These are phyloP conservation scores for Sistotremastrum niveocremeum DNA, from an alignment of 768 basidiomycete species.

Conservation along the genomic window DNA sequence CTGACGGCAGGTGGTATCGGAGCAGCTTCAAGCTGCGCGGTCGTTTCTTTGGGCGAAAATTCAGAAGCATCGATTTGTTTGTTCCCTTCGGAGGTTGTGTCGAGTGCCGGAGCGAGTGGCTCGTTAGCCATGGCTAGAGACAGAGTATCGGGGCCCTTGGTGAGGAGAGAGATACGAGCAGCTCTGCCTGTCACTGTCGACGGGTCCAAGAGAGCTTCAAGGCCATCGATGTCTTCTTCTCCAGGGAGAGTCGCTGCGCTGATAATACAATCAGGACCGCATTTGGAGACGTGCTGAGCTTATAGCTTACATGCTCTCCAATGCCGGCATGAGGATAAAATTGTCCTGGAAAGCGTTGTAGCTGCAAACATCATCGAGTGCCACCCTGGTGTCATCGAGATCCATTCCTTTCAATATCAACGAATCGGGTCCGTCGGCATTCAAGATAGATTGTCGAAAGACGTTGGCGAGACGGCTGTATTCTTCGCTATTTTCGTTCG, in stretches of 20 bases:
- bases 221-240: constrained; percentile 19
- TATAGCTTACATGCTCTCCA: constrained; percentile 21
- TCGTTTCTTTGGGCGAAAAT: too few relatives aligned
- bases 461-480: constrained; percentile 10
- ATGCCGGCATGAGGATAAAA: constrained; percentile 20
- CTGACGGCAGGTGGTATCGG: too few relatives aligned
- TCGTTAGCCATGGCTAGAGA: constrained; percentile 1
- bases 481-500: constrained; percentile 7
- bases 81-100: too few relatives aligned
- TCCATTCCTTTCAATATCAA: constrained; percentile 16
- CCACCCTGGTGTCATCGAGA: constrained; percentile 16
- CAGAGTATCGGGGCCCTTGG: constrained; percentile 4
- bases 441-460: constrained; percentile 13
- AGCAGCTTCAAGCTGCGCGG: too few relatives aligned
- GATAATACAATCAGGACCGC: neutral
- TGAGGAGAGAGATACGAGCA: constrained; percentile 7
- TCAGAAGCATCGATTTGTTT: too few relatives aligned
- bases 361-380: constrained; percentile 19
- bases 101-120: too few relatives aligned
- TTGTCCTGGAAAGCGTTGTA: constrained; percentile 22
- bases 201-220: constrained; percentile 19
- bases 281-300: neutral
- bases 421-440: constrained; percentile 11
- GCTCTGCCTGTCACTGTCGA: constrained; percentile 14
- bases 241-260: constrained; percentile 21